Evolutionary conservation across 1,284 basidiomycete species (phyloP), one percentile per base, ranked within the genome.

Genomic region (Mycocalia duriaeana): DNA sequence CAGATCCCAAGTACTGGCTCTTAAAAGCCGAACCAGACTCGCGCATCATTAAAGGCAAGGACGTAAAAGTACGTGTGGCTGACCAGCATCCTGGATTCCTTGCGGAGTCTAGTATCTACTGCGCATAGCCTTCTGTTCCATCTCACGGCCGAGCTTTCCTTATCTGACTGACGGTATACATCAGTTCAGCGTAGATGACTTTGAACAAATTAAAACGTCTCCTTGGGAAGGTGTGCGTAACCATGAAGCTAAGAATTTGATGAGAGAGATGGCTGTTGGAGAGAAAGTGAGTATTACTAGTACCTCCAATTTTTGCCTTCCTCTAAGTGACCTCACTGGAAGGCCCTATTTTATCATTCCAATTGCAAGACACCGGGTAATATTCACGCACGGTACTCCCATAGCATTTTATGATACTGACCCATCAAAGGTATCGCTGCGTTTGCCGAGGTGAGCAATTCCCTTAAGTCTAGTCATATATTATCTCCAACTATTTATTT

Each of bases 191-290:
- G 82, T 94, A 2, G 91, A 93, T 55, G 91, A 94, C 65, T 92
- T 95, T 57, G 88, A 93, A 64, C 57, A 72, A 25, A 78, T 79
- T 46, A 79, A 76, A 39, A 82, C 76, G 6, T 92, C 92, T 1
- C 73, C 85, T 16, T 96, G 94, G 94, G 94, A 96, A 60, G 94
- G 94, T 46, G 86, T 94, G 18, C 72, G 94, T 36, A 96, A 92
- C 61, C 89, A 91, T 55, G 89, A 95, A 67, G 95, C 94, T 1
- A 82, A 89, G 58, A 94, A 93, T 57, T 71, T 94, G 50, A 94
- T 98, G 89, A 89, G 88, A 63, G 80, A 85, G 55, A 98, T 98
- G 94, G 79, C 79, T 55, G 56, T 82, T 5, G 91, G 88, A 19
- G 91, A 98, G 62, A 78, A 85, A 68, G 92, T 87, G 44, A 34